Evolutionary conservation across 192 early-diverging fungal species (phyloP).

Genomic region (Mortierella alpina): DNA sequence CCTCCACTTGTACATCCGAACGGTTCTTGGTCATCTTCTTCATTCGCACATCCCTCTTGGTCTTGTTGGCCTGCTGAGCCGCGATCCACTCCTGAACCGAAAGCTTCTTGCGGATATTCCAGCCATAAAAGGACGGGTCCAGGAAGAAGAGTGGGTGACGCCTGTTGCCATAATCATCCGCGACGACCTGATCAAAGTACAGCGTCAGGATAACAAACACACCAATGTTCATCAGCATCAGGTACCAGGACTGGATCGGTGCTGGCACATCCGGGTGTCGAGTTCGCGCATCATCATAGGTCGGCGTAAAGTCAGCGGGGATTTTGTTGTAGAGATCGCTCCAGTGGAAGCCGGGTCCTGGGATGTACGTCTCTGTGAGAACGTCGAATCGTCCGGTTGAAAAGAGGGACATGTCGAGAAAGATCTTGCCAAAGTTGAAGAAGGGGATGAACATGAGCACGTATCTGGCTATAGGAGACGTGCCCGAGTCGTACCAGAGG

Average conservation of each 20-base stretch:
- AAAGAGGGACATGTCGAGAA: slow-evolving; percentile 72
- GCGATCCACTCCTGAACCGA: slow-evolving; percentile 57
- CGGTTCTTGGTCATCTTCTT: slow-evolving; percentile 23
- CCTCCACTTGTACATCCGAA: slow-evolving; percentile 15
- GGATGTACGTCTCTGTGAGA: slow-evolving; percentile 70
- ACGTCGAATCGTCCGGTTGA: slow-evolving; percentile 60
- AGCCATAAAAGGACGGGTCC: slow-evolving; percentile 76
- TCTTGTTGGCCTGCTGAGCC: slow-evolving; percentile 38
- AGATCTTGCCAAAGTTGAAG: slow-evolving; percentile 74
- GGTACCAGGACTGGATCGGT: slow-evolving; percentile 72
- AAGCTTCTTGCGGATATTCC: slow-evolving; percentile 53
- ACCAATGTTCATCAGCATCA: slow-evolving; percentile 71
- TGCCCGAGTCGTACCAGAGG: slow-evolving; percentile 59
- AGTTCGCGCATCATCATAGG: slow-evolving; percentile 52
- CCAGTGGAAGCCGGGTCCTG: slow-evolving; percentile 73
- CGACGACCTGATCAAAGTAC: slow-evolving; percentile 84
- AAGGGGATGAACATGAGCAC: slow-evolving; percentile 62
- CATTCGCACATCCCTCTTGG: slow-evolving; percentile 24
- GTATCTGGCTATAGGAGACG: slow-evolving; percentile 24
- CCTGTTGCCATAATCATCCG: slow-evolving; percentile 76
- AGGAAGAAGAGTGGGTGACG: slow-evolving; percentile 69
- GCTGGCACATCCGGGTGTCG: slow-evolving; percentile 65
- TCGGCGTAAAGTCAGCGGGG: slow-evolving; percentile 55
- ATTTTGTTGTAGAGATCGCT: slow-evolving; percentile 58
- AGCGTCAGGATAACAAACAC: slow-evolving; percentile 70